phyloP scores from a whole-genome alignment of 176 grass and related monocot genomes.

The Zoysia pacifica region DNA sequence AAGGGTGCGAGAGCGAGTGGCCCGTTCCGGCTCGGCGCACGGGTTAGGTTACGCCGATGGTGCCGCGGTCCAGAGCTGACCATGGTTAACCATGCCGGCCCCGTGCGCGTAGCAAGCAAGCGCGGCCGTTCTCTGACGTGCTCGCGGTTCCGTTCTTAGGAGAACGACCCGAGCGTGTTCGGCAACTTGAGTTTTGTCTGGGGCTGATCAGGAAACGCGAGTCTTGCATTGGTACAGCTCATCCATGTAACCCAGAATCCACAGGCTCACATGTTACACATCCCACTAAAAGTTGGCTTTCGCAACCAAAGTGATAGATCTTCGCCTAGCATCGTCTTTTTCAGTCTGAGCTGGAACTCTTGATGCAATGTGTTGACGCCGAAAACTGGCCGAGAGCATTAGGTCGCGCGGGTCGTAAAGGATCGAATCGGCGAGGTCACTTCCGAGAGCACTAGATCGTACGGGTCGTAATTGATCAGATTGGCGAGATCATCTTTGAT shows the following conservation, averaged over 20 bases:
- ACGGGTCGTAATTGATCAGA: too few relatives aligned
- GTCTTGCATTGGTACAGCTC: neutral
- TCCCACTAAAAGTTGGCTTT: neutral
- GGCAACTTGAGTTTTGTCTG: neutral
- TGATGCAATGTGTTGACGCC: too few relatives aligned
- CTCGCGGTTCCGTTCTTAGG: neutral
- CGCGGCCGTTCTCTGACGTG: neutral
- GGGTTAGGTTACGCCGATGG: slow-evolving; percentile 32
- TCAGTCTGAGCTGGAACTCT: neutral
- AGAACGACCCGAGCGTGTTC: neutral
- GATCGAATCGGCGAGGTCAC: too few relatives aligned
- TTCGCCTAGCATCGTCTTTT: neutral
- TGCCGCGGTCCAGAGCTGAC: slow-evolving; percentile 44
- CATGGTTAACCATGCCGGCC: slow-evolving; percentile 44
- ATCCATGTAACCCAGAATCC: neutral
- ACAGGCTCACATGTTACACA: neutral
- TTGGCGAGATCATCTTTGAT: too few relatives aligned
- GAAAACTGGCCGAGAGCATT: too few relatives aligned
- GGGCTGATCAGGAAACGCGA: neutral
- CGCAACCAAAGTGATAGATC: neutral
- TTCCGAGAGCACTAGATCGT: too few relatives aligned
- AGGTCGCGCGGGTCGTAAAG: too few relatives aligned
- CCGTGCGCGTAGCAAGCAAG: neutral
- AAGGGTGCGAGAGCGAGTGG: slow-evolving; percentile 15
- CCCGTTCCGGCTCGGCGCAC: neutral